Base-by-base conservation (phyloP, 495 filamentous ascomycete genomes). In the Physcia stellaris region DNA sequence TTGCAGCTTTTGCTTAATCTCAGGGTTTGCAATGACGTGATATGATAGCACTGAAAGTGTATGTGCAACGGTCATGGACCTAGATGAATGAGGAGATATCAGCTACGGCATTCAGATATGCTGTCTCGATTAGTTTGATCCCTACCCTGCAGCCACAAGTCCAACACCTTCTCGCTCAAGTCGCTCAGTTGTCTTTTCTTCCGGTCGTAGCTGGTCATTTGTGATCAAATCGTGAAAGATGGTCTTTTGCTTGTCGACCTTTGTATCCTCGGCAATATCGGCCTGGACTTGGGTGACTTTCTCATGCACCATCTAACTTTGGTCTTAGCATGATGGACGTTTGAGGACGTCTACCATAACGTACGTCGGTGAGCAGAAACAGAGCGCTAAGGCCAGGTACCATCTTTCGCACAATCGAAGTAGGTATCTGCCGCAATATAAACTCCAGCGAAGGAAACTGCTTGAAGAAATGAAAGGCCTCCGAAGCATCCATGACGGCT, bases 71-170 rank as follows among this genome's bases (percentile, higher is more conserved):
- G 48, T 43, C 6, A 61, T 28, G 15, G 53, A 46, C 4, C 55
- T 45, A 15, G 17, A n/a, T 21, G 1, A 37, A 23, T 41, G 15
- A 32, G n/a, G n/a, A 24, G 2, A 19, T 24, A 19, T 39, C 36
- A 34, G 39, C 16, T 11, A 40, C 5, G 13, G 19, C 24, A 29
- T 10, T 29, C 33, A 35, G n/a, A 9, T 10, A 22, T 30, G 15
- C 16, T 7, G 15, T n/a, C 28, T 30, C 12, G 13, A 27, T 40
- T 6, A 13, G 1, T 13, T 12, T 32, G 20, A 26, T 16, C 18
- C 32, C 23, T 30, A 49, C 6, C 71, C 71, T 6, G 70, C 69
- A 1, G 51, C 55, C 10, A 71, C 52, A 6, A 74, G 39, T 0
- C 51, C 43, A 23, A 57, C 50, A 3, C 61, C 65, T 41, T 74